A percentile compares a stretch with the other conserved stretches of the same genome.
These are phyloP conservation scores for Lactarius sp. DNA, from an alignment of 768 basidiomycete species.

Conservation along the genomic window DNA sequence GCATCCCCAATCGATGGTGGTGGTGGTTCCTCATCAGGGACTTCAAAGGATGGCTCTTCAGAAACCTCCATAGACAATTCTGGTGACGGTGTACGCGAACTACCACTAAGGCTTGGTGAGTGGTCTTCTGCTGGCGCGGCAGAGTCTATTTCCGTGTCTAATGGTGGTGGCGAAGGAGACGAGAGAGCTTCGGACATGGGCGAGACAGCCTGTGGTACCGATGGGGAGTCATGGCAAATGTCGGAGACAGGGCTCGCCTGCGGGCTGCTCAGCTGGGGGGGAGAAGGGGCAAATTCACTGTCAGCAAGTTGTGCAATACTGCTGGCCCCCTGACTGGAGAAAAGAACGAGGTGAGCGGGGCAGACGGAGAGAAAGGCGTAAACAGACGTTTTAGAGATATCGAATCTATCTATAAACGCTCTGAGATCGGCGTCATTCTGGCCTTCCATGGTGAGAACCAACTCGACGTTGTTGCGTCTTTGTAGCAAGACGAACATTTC, in stretches of 20 bases:
- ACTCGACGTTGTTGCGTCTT: slow-evolving; percentile 44
- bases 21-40: slow-evolving; percentile 5
- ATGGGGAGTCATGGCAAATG: slow-evolving; percentile 2
- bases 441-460: slow-evolving; percentile 38
- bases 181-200: slow-evolving; percentile 27
- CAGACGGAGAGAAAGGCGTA: slow-evolving; percentile 3
- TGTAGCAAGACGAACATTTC: slow-evolving; percentile 68
- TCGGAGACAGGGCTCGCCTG: slow-evolving; percentile 11
- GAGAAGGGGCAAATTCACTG: slow-evolving; percentile 26
- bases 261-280: slow-evolving; percentile 14
- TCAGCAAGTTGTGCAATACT: slow-evolving; percentile 29
- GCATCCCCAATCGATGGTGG: neutral
- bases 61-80: slow-evolving; percentile 11
- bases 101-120: neutral
- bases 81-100: slow-evolving; percentile 4
- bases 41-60: slow-evolving; percentile 13
- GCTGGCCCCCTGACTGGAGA: slow-evolving; percentile 35
- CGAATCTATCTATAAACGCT: slow-evolving; percentile 52
- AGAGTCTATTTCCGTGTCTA: slow-evolving; percentile 2
- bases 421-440: slow-evolving; percentile 39
- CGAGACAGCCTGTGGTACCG: slow-evolving; percentile 20
- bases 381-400: slow-evolving; percentile 48
- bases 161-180: slow-evolving; percentile 21
- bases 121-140: slow-evolving; percentile 4
- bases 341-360: slow-evolving; percentile 9